Percentiles rank a stretch among this genome's conserved stretches.
Conservation (phyloP, 768 basidiomycete species). For the Cyclocybe aegerita region DNA sequence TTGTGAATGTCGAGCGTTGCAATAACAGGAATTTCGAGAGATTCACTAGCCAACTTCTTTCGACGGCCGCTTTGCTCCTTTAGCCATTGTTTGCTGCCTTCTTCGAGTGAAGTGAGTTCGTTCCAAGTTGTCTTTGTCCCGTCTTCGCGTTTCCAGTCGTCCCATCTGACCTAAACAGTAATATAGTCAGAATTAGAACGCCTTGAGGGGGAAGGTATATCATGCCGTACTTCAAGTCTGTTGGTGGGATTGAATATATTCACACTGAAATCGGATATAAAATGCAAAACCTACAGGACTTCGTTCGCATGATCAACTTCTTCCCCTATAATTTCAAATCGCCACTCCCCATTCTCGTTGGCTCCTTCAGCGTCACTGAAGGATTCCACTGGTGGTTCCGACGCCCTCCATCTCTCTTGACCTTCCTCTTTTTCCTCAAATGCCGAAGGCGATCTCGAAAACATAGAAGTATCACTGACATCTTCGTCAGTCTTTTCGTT, state of each 20-base stretch:
- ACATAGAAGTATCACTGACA: no score
- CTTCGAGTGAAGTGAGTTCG: constrained; percentile 14
- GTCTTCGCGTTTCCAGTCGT: constrained; percentile 47
- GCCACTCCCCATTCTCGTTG: constrained; percentile 28
- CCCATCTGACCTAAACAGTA: constrained; percentile 47
- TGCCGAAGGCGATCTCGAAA: no score
- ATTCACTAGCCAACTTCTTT: constrained; percentile 22
- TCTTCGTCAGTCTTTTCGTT: no score
- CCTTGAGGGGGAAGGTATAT: neutral
- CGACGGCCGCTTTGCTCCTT: constrained; percentile 29
- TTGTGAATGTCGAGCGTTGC: constrained; percentile 41
- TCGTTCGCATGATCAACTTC: constrained; percentile 33
- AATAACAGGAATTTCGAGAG: constrained; percentile 39
- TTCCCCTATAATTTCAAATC: constrained; percentile 37
- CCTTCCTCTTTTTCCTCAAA: no score
- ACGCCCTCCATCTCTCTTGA: constrained; percentile 8
- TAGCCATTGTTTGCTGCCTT: constrained; percentile 31
- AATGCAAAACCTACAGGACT: constrained; percentile 25
- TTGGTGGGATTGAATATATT: neutral
- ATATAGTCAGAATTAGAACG: neutral
- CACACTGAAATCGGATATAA: neutral
- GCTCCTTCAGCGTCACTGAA: constrained; percentile 28
- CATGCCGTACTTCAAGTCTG: constrained; percentile 30
- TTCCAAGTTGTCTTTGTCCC: constrained; percentile 59
- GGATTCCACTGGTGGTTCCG: constrained; percentile 20